These are phyloP conservation scores for Hymenoscyphus infarciens DNA, from an alignment of 2,329 filamentous ascomycete species.

Conservation along the genomic window DNA sequence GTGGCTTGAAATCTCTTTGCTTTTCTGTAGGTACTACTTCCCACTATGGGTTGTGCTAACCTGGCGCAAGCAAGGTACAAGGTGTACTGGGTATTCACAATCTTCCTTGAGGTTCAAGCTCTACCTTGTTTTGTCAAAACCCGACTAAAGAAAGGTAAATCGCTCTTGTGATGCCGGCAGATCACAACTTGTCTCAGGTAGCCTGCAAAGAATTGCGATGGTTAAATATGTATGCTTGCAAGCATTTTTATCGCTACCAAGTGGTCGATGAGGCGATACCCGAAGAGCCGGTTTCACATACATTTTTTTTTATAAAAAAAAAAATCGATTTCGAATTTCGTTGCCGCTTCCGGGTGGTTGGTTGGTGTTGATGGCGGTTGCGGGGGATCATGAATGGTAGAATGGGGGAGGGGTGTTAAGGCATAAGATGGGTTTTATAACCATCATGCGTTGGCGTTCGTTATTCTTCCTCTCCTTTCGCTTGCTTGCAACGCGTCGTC, in stretches of 20 bases:
- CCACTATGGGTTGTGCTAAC: not conserved
- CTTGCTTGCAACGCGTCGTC: not conserved
- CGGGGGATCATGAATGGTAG: constrained; percentile 1
- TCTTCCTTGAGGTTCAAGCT: not conserved
- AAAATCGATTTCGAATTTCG: not conserved
- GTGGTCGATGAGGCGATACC: not conserved
- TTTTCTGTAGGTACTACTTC: not conserved
- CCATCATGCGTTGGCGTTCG: not conserved
- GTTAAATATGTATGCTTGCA: not conserved
- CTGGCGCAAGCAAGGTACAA: not conserved
- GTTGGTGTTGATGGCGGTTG: not conserved
- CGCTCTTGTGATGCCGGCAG: not conserved
- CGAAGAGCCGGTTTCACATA: not conserved
- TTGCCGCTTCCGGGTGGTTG: not conserved
- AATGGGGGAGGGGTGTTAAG: constrained; percentile 4
- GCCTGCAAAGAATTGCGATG: not conserved
- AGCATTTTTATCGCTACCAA: not conserved
- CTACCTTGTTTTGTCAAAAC: not conserved
- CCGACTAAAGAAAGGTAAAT: not conserved
- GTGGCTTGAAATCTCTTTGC: not conserved
- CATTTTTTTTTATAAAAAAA: too few relatives aligned
- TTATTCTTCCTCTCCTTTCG: not conserved
- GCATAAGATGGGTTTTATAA: constrained; percentile 5
- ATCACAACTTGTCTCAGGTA: not conserved
- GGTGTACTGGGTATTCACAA: not conserved